Percentiles rank a stretch among this genome's conserved stretches.
Evolutionary conservation across 2,329 filamentous ascomycete species (phyloP).

Genomic region (Fusarium sp.): DNA sequence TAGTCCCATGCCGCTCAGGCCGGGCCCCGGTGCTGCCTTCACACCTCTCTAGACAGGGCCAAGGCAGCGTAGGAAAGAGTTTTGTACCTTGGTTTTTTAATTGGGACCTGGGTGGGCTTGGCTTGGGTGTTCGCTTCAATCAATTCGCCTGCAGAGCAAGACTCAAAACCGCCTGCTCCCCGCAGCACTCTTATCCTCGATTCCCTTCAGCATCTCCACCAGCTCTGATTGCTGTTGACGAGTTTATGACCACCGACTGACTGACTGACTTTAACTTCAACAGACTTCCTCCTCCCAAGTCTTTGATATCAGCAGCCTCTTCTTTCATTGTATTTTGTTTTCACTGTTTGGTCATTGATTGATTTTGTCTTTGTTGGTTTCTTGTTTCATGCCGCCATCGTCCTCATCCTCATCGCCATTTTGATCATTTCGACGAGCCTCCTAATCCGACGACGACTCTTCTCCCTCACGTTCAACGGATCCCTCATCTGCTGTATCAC

Average conservation of each 20-base stretch:
- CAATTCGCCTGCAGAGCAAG: not conserved
- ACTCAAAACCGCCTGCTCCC: constrained; percentile 43
- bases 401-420: not conserved
- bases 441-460: constrained; percentile 27
- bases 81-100: constrained; percentile 26
- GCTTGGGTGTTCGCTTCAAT: not conserved
- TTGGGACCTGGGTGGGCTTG: constrained; percentile 6
- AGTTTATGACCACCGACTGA: constrained; percentile 37
- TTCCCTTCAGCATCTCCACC: constrained; percentile 34
- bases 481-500: constrained; percentile 21
- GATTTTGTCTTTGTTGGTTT: not conserved
- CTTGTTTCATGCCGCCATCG: constrained; percentile 1
- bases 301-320: constrained; percentile 38
- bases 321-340: constrained; percentile 14
- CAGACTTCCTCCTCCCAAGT: not conserved
- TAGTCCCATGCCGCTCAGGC: constrained; percentile 42
- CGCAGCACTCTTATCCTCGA: constrained; percentile 31
- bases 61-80: constrained; percentile 23
- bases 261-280: constrained; percentile 27
- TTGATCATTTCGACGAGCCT: constrained; percentile 5
- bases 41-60: constrained; percentile 17
- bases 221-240: constrained; percentile 39
- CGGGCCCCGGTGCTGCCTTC: constrained; percentile 36
- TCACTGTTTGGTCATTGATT: constrained; percentile 2
- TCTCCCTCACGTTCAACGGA: constrained; percentile 11